Conservation (phyloP, 306 rosid genomes). For the Sicyos edulis region DNA sequence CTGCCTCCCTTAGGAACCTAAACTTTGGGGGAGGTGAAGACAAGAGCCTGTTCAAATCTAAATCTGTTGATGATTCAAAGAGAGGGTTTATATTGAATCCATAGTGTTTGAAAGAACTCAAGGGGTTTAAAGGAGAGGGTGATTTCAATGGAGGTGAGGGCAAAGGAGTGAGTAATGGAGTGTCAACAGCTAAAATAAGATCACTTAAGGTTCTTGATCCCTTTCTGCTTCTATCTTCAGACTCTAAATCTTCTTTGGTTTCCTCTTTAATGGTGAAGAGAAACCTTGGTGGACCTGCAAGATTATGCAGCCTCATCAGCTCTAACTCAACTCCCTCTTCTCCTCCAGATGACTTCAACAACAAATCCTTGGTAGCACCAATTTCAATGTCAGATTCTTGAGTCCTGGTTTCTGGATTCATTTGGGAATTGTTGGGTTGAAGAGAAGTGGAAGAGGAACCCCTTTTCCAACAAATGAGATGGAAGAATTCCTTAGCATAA, state of each 20-base stretch:
- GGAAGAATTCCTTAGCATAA: conserved; percentile 40
- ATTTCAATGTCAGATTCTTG: conserved; percentile 42
- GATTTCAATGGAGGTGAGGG: conserved; percentile 49
- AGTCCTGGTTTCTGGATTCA: conserved; percentile 25
- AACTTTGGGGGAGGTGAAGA: conserved; percentile 90
- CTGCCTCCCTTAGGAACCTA: conserved; percentile 86
- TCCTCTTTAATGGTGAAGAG: conserved; percentile 89
- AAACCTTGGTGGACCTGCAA: conserved; percentile 79
- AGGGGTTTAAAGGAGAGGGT: conserved; percentile 24
- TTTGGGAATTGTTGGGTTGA: conserved; percentile 5
- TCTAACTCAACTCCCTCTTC: conserved; percentile 64
- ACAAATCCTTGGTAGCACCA: conserved; percentile 39
- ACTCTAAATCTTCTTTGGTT: conserved; percentile 78
- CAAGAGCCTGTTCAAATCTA: conserved; percentile 44
- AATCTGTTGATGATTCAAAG: conserved; percentile 55
- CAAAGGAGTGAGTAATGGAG: conserved; percentile 45
- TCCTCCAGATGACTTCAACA: conserved; percentile 44
- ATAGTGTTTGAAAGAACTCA: conserved; percentile 48
- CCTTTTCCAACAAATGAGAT: conserved; percentile 44
- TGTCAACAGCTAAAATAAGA: conserved; percentile 39
- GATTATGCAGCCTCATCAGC: conserved; percentile 82
- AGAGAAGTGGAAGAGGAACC: conserved; percentile 19
- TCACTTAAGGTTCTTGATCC: conserved; percentile 80
- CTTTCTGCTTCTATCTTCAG: conserved; percentile 65
- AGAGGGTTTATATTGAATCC: conserved; percentile 66